Conservation (phyloP, 805 yeast genomes). For the Alloascoidea africana region DNA sequence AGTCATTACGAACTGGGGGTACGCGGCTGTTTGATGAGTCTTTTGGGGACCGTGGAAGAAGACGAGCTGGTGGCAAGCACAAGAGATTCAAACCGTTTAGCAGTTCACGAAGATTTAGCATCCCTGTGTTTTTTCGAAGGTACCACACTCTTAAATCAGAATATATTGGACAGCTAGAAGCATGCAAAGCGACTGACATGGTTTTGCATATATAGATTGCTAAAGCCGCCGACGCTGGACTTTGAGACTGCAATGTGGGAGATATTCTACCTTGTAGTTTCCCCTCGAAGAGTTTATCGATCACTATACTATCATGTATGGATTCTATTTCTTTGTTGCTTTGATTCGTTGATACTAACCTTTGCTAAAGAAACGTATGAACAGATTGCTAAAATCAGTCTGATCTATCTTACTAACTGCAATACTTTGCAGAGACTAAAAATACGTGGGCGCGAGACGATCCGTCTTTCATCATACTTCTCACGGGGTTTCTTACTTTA, state of each 20-base stretch:
- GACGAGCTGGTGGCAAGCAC: no score
- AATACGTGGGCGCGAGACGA: slow-evolving; percentile 83
- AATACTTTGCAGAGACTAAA: slow-evolving; percentile 43
- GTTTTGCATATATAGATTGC: slow-evolving; percentile 25
- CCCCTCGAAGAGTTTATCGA: slow-evolving; percentile 73
- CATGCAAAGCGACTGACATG: no score
- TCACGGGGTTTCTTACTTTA: slow-evolving; percentile 47
- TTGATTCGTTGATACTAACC: no score
- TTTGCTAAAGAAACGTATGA: slow-evolving; percentile 8
- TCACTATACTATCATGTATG: slow-evolving; percentile 60
- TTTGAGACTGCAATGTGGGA: slow-evolving; percentile 94
- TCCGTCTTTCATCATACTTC: slow-evolving; percentile 69
- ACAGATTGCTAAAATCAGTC: neutral
- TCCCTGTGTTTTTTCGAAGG: no score
- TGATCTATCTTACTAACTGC: neutral
- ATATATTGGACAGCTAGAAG: no score
- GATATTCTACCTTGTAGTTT: slow-evolving; percentile 51
- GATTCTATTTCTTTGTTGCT: no score
- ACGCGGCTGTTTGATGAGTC: slow-evolving; percentile 1
- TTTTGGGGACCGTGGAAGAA: neutral
- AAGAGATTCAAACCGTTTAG: slow-evolving; percentile 1
- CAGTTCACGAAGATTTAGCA: neutral
- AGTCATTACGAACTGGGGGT: neutral
- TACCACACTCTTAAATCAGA: no score
- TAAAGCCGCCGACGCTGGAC: slow-evolving; percentile 71